Percentiles rank a stretch among this genome's conserved stretches.
Evolutionary conservation across 768 basidiomycete genomes (phyloP).

Genomic region (Leccinum broughii): DNA sequence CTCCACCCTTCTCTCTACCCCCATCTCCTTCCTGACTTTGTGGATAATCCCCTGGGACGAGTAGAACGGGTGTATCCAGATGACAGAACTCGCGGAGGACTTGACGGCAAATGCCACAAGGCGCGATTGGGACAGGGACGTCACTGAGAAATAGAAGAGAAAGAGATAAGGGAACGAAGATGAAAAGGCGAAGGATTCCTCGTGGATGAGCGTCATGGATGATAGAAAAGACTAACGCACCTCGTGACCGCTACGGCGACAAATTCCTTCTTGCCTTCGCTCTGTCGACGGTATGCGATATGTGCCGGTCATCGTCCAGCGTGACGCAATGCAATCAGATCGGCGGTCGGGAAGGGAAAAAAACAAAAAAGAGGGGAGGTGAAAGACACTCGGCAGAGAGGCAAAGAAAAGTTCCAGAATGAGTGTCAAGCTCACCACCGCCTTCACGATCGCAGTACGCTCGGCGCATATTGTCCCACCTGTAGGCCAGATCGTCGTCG

Average conservation of each 20-base stretch:
- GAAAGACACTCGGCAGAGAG: background rate
- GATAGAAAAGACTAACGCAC: slow-evolving; percentile 42
- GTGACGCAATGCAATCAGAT: background rate
- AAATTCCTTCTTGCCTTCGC: slow-evolving; percentile 73
- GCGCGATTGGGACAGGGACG: slow-evolving; percentile 65
- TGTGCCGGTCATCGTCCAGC: background rate
- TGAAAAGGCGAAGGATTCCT: background rate
- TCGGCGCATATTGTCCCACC: slow-evolving; percentile 94
- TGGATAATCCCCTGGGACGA: slow-evolving; percentile 67
- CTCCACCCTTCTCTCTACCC: slow-evolving; percentile 21
- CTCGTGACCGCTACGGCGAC: slow-evolving; percentile 77
- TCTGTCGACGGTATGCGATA: slow-evolving; percentile 43
- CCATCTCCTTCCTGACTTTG: slow-evolving; percentile 25
- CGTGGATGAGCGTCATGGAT: background rate
- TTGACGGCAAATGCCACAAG: slow-evolving; percentile 95
- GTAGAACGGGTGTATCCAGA: slow-evolving; percentile 67
- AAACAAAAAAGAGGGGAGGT: background rate
- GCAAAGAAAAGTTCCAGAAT: background rate
- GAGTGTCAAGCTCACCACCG: slow-evolving; percentile 58
- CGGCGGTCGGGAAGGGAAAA: background rate
- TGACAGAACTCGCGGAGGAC: slow-evolving; percentile 85
- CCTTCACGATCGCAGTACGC: slow-evolving; percentile 93
- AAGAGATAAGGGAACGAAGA: background rate
- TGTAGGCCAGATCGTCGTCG: slow-evolving; percentile 28
- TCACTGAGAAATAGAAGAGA: slow-evolving; percentile 49